These are phyloP conservation scores for Inga oerstediana DNA, from an alignment of 306 rosid genomes.

Conservation along the genomic window DNA sequence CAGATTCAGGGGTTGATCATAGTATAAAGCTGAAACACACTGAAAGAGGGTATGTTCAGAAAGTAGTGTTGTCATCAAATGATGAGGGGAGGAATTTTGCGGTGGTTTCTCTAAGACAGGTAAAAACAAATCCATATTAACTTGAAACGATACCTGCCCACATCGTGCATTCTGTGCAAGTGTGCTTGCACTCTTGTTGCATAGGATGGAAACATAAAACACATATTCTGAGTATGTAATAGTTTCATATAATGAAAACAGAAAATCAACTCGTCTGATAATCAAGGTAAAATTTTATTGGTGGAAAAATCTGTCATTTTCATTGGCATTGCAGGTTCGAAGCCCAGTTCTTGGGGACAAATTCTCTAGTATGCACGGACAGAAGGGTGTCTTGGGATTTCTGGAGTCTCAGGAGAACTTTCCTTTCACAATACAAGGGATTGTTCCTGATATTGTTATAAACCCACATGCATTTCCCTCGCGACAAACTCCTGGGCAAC, in stretches of 20 bases:
- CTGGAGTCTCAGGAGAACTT: slow-evolving; percentile 93
- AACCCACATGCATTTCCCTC: slow-evolving; percentile 99
- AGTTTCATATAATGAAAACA: slow-evolving; percentile 27
- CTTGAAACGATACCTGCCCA: slow-evolving; percentile 4
- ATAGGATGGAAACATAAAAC: background rate
- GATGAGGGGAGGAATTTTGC: slow-evolving; percentile 95
- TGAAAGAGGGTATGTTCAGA: slow-evolving; percentile 92
- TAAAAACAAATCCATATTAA: slow-evolving; percentile 20
- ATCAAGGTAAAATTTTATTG: slow-evolving; percentile 5
- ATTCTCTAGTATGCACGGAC: slow-evolving; percentile 99
- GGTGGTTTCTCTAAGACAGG: slow-evolving; percentile 96
- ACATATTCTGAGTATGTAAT: slow-evolving; percentile 17
- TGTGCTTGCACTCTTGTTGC: background rate
- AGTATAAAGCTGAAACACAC: slow-evolving; percentile 92
- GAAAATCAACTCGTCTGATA: slow-evolving; percentile 7
- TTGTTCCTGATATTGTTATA: slow-evolving; percentile 95
- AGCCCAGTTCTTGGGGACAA: slow-evolving; percentile 94
- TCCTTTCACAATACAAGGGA: slow-evolving; percentile 88
- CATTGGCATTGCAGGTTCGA: slow-evolving; percentile 66
- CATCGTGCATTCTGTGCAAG: background rate
- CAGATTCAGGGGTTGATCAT: slow-evolving; percentile 89
- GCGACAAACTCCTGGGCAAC: slow-evolving; percentile 97
- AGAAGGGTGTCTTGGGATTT: slow-evolving; percentile 94
- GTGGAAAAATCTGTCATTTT: slow-evolving; percentile 19
- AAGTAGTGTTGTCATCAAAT: slow-evolving; percentile 88